These are phyloP conservation scores for Pestalotiopsis sp. DNA, from an alignment of 2,329 filamentous ascomycete genomes.

Conservation along the genomic window DNA sequence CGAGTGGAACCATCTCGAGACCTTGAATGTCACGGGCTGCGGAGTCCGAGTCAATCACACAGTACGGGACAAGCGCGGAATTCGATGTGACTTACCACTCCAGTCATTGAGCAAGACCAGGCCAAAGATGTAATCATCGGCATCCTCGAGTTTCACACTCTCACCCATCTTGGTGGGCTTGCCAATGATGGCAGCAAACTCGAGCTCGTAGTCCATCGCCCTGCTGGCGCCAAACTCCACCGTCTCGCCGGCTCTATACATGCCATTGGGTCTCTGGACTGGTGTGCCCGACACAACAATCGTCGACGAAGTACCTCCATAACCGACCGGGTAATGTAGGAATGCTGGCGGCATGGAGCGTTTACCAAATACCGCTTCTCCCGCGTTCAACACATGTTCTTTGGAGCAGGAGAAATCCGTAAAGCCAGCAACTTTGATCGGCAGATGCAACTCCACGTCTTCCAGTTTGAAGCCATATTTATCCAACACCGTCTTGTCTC, in stretches of 20 bases:
- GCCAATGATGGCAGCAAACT: conserved; percentile 47
- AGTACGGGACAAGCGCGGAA: neutral
- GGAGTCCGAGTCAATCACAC: neutral
- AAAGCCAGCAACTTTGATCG: conserved; percentile 58
- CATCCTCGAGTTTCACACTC: conserved; percentile 44
- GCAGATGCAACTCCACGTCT: conserved; percentile 53
- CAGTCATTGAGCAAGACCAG: conserved; percentile 67
- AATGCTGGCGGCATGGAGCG: conserved; percentile 21
- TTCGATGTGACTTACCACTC: conserved; percentile 38
- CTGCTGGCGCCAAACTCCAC: conserved; percentile 27
- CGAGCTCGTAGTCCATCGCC: conserved; percentile 45
- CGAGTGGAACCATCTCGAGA: conserved; percentile 62
- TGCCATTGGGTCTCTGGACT: conserved; percentile 25
- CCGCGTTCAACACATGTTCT: conserved; percentile 54
- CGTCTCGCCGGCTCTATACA: conserved; percentile 19
- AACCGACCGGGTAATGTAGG: conserved; percentile 21
- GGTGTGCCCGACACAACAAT: conserved; percentile 28
- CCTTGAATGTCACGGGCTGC: conserved; percentile 62
- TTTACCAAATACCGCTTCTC: conserved; percentile 29
- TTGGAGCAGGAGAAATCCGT: conserved; percentile 59
- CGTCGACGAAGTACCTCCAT: conserved; percentile 22
- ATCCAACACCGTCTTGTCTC: conserved; percentile 19
- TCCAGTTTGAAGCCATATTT: conserved; percentile 33
- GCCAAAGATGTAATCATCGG: conserved; percentile 63
- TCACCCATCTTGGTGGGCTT: conserved; percentile 39